A percentile compares a stretch with the other conserved stretches of the same genome.
phyloP scores from a whole-genome alignment of 139 green algal species.

The Tetraselmis striata region DNA sequence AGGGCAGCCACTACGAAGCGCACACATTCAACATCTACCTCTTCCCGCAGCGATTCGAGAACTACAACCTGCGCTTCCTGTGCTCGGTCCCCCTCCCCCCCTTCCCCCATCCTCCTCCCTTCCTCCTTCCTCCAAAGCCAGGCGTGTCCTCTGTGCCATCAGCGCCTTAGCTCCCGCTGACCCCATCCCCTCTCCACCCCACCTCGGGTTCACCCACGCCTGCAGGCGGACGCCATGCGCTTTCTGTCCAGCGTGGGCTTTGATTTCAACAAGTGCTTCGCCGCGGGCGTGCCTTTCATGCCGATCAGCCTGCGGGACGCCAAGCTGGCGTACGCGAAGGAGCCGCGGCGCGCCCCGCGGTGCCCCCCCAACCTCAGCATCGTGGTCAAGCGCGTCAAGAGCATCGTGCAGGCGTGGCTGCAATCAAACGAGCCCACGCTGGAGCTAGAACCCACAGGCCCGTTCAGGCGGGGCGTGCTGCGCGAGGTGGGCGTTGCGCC shows the following conservation, averaged over 20 bases:
- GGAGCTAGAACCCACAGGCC: not conserved
- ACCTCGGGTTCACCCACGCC: too few relatives aligned
- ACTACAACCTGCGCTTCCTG: not conserved
- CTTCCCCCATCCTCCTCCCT: not conserved
- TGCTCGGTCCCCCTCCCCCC: not conserved
- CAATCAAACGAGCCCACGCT: not conserved
- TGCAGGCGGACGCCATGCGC: not conserved
- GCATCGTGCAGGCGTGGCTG: not conserved
- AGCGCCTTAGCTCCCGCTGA: too few relatives aligned
- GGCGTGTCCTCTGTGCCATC: too few relatives aligned
- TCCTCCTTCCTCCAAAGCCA: not conserved
- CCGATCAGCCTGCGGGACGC: not conserved
- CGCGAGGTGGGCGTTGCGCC: not conserved
- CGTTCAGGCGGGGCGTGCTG: not conserved
- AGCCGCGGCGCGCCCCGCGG: too few relatives aligned
- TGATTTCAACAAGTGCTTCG: not conserved
- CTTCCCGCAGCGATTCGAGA: not conserved
- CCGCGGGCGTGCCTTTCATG: not conserved
- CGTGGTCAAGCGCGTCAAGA: not conserved
- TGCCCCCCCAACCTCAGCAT: not conserved
- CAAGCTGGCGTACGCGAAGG: not conserved
- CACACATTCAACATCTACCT: not conserved
- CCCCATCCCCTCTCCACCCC: too few relatives aligned
- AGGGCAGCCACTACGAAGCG: not conserved
- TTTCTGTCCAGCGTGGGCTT: not conserved